Evolutionary conservation across 2,329 filamentous ascomycete genomes (phyloP).

Genomic region (Penicillium sp.): DNA sequence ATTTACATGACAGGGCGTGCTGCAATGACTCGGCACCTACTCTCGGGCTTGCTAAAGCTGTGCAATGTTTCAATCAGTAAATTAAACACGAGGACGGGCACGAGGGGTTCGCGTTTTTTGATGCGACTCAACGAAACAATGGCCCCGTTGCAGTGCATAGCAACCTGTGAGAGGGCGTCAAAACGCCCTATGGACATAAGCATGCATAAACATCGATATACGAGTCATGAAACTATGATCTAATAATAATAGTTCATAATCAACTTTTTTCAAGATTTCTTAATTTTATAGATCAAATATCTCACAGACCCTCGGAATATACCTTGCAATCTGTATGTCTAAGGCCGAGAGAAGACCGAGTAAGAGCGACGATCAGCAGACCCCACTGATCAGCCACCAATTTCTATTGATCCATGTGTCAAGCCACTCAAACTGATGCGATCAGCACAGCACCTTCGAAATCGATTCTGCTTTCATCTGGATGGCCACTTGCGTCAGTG

Average conservation of each 20-base stretch:
- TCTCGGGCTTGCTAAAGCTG: constrained; percentile 1
- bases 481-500: constrained; percentile 17
- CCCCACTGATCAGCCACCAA: constrained; percentile 4
- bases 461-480: background rate
- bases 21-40: constrained; percentile 1
- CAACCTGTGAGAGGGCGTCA: constrained; percentile 1
- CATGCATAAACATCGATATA: constrained; percentile 14
- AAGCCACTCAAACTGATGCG: constrained; percentile 5
- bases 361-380: constrained; percentile 6
- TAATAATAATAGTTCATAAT: background rate
- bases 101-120: background rate
- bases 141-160: background rate
- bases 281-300: background rate
- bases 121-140: background rate
- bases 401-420: constrained; percentile 7
- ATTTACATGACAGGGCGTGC: constrained; percentile 2
- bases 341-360: constrained; percentile 5
- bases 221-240: constrained; percentile 15
- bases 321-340: background rate
- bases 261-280: background rate
- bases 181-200: constrained; percentile 4
- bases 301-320: background rate
- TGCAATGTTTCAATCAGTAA: background rate
- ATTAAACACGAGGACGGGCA: background rate
- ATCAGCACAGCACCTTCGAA: background rate